phyloP scores from a whole-genome alignment of 352 stramenopile species.

The Globisporangium yorkense region DNA sequence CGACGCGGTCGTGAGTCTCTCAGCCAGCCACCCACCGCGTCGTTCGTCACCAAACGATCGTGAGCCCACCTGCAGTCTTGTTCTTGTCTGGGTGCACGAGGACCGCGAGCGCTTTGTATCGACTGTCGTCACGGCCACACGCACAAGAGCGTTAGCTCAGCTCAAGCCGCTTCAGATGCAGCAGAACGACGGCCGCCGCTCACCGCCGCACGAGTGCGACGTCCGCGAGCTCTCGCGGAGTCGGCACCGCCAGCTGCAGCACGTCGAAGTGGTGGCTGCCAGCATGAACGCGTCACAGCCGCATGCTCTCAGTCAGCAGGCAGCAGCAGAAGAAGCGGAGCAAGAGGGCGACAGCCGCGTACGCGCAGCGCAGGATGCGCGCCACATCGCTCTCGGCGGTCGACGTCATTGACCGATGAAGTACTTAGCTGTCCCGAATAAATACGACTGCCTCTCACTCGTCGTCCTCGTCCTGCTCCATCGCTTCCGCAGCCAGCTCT shows the following conservation, averaged over 20 bases:
- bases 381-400: slow-evolving; percentile 3
- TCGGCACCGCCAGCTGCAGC: slow-evolving; percentile 20
- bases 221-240: slow-evolving; percentile 15
- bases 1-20: not conserved
- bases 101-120: slow-evolving; percentile 48
- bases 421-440: not conserved
- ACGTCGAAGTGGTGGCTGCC: slow-evolving; percentile 36
- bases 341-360: not conserved
- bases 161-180: not conserved
- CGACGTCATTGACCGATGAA: not conserved
- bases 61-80: slow-evolving; percentile 19
- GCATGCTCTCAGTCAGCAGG: not conserved
- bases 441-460: not conserved
- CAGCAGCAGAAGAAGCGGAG: not conserved
- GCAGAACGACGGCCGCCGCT: not conserved
- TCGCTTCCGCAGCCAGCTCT: not conserved
- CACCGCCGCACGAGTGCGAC: slow-evolving; percentile 26
- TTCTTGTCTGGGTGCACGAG: slow-evolving; percentile 64
- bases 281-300: not conserved
- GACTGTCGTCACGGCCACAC: slow-evolving; percentile 3
- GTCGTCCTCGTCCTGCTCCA: not conserved
- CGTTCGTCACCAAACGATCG: not conserved
- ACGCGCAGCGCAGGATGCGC: slow-evolving; percentile 12
- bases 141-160: not conserved
- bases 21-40: not conserved